Evolutionary conservation across 1,284 basidiomycete genomes (phyloP).

Genomic region (Marasmius sp.): DNA sequence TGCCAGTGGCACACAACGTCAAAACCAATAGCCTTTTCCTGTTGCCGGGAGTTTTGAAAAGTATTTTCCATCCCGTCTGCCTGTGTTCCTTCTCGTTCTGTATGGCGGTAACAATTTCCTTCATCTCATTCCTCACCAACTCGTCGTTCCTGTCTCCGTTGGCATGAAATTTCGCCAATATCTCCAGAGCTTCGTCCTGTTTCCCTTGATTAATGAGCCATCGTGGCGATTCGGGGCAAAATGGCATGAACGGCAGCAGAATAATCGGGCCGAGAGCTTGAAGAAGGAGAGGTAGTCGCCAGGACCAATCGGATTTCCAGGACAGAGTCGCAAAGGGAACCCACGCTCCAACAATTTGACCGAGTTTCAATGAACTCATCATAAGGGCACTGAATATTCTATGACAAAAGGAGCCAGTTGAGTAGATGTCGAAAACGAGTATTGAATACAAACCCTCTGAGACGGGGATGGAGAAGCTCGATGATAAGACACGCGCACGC

Average conservation of each 20-base stretch:
- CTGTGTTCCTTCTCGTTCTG: slow-evolving; percentile 53
- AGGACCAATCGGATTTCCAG: slow-evolving; percentile 65
- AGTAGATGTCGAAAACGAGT: neutral
- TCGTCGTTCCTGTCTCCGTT: slow-evolving; percentile 68
- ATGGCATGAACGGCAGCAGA: slow-evolving; percentile 61
- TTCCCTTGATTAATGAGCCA: slow-evolving; percentile 68
- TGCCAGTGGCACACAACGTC: neutral
- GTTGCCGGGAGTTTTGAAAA: slow-evolving; percentile 62
- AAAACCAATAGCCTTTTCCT: slow-evolving; percentile 28
- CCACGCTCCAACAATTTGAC: slow-evolving; percentile 47
- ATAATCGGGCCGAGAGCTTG: slow-evolving; percentile 63
- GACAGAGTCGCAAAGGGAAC: slow-evolving; percentile 71
- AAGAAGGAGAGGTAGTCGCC: slow-evolving; percentile 71
- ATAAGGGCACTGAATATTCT: neutral
- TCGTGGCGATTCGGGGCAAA: slow-evolving; percentile 72
- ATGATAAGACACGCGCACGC: neutral
- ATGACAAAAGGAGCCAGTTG: too few species aligned
- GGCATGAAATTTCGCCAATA: slow-evolving; percentile 73
- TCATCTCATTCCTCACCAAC: slow-evolving; percentile 71
- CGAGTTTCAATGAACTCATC: neutral
- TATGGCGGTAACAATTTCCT: slow-evolving; percentile 76
- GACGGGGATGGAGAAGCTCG: neutral
- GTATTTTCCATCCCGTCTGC: slow-evolving; percentile 58
- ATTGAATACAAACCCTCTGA: neutral
- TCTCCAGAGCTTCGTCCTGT: slow-evolving; percentile 59